A percentile compares a stretch with the other conserved stretches of the same genome.
Conservation (phyloP, 2,329 filamentous ascomycete species). For the Corinectria fuckeliana region DNA sequence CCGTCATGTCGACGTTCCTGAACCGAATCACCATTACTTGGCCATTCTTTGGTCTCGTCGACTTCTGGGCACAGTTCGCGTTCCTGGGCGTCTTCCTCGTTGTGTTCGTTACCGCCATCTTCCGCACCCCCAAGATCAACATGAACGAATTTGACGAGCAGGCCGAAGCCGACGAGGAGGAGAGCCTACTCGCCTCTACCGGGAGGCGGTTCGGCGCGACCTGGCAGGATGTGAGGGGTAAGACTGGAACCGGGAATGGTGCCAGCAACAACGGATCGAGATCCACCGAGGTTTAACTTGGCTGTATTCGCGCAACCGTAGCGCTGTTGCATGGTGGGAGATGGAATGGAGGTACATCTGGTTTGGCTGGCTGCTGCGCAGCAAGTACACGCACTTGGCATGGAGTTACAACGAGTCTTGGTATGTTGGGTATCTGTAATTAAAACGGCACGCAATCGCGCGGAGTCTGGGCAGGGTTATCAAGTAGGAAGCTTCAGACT, state of each 20-base stretch:
- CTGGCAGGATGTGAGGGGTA: constrained; percentile 85
- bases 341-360: constrained; percentile 11
- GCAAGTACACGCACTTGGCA: neutral
- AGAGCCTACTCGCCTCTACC: constrained; percentile 85
- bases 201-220: constrained; percentile 82
- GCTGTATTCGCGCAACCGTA: neutral
- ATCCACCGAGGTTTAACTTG: constrained; percentile 23
- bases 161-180: constrained; percentile 90
- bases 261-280: constrained; percentile 25
- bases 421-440: constrained; percentile 9
- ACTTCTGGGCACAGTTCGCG: constrained; percentile 95
- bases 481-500: constrained; percentile 19
- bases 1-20: constrained; percentile 88
- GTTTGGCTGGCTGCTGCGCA: neutral
- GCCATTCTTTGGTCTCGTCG: constrained; percentile 90
- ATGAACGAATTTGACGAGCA: constrained; percentile 84
- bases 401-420: constrained; percentile 8
- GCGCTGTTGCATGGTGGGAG: neutral
- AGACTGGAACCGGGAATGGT: constrained; percentile 31
- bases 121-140: constrained; percentile 80
- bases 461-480: constrained; percentile 18
- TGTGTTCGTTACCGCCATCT: constrained; percentile 78
- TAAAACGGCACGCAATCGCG: neutral
- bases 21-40: constrained; percentile 93
- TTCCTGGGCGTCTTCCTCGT: constrained; percentile 86